Percentiles rank a stretch among this genome's conserved stretches.
Conservation (phyloP, 768 basidiomycete species). For the Favolaschia claudopus region DNA sequence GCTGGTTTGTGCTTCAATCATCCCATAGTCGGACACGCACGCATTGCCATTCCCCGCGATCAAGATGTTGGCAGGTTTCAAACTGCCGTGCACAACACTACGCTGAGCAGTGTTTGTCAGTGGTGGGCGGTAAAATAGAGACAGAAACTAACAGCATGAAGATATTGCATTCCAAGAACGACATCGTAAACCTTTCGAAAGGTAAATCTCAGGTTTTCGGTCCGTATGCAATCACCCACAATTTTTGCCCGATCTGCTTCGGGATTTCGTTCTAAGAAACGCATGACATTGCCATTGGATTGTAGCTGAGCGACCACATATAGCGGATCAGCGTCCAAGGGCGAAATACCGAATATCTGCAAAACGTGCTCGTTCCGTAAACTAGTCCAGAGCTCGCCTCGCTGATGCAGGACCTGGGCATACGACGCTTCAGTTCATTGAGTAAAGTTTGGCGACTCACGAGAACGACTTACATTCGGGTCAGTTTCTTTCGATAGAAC, state of each 20-base stretch:
- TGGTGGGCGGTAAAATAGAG: background rate
- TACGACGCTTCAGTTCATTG: background rate
- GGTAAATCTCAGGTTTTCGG: background rate
- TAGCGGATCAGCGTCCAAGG: constrained; percentile 31
- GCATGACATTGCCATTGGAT: constrained; percentile 27
- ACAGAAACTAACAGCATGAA: constrained; percentile 27
- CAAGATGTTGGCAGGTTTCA: constrained; percentile 35
- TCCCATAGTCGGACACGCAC: constrained; percentile 32
- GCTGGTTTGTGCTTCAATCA: constrained; percentile 31
- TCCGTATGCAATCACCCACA: constrained; percentile 13
- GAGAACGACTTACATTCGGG: constrained; percentile 9
- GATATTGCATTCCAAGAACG: constrained; percentile 34
- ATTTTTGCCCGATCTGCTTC: constrained; percentile 27
- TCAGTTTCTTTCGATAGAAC: constrained; percentile 20
- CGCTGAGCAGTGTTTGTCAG: constrained; percentile 15
- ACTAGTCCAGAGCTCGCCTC: constrained; percentile 30
- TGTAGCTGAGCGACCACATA: constrained; percentile 29
- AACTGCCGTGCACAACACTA: constrained; percentile 33
- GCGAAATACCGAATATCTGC: constrained; percentile 31
- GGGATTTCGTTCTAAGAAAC: constrained; percentile 29
- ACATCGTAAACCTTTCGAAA: constrained; percentile 28
- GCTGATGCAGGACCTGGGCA: constrained; percentile 24
- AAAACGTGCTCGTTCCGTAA: constrained; percentile 31
- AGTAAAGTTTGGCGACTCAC: background rate
- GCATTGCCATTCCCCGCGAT: constrained; percentile 24